Evolutionary conservation across 805 yeast species (phyloP), one percentile per base, ranked within the genome.

Genomic region (Isabelozyma gotoi): DNA sequence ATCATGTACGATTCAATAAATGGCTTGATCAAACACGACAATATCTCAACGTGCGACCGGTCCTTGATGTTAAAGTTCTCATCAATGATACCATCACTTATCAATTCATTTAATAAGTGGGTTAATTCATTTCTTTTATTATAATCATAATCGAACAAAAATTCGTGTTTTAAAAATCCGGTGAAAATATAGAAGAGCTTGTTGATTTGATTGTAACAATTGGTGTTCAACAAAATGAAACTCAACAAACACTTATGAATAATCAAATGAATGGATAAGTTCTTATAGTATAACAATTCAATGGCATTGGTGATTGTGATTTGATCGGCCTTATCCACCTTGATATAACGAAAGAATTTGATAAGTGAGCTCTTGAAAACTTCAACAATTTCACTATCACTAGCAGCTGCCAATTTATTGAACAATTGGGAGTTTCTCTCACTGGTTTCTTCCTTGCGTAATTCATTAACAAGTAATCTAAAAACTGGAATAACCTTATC

Each of bases 281-380:
- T 80, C 49, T 83, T 77, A 61, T 80, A 80, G 53, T 77, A 80
- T 35, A 78, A 67, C 33, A 80, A 67, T 59, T 78, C 83, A 60
- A 81, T 75, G 8, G 79, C 63, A 49, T 77, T 80, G 40, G 67
- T 69, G 21, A 81, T 49, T 5, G 39, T 50, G 31, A 71, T 57
- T 8, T 51, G 47, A 38, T 63, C 56, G 14, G 52, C 49, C 11
- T 42, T 41, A 7, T 46, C 42, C 36, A 63, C 52, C 39, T 58
- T 46, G 41, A 61, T 51, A 45, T 49, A 54, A 41, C 61, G 47
- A 52, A 64, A 55, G 46, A 64, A 68, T 38, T 56, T 52, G 20
- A 55, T 44, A 24, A 67, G 50, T 41, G 65, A 67, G 12, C 39
- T 18, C 38, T 57, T 56, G 33, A 66, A 49, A 40, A 65, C 47